phyloP scores from a whole-genome alignment of 2,329 filamentous ascomycete species.

The Cladosporium sp. region DNA sequence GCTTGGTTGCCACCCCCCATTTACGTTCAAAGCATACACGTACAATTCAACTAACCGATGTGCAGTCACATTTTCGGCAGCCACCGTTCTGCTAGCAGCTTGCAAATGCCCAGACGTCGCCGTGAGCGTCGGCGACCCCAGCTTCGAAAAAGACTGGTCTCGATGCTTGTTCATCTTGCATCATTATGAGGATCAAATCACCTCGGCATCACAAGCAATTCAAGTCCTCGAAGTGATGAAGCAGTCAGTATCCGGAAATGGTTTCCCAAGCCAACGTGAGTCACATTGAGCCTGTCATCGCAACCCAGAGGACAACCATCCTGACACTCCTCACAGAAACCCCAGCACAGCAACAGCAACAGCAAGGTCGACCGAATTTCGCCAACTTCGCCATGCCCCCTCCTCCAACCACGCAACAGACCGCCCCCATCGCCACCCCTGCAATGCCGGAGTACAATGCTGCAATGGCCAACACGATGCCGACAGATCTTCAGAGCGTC shows the following conservation, averaged over 20 bases:
- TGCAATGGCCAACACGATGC: too few species aligned
- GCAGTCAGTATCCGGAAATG: conserved; percentile 9
- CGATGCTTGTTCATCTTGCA: conserved; percentile 21
- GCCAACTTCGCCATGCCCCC: conserved; percentile 1
- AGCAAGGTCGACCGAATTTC: too few species aligned
- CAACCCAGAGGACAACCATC: too few species aligned
- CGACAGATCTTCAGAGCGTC: conserved; percentile 16
- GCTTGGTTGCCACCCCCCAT: neutral
- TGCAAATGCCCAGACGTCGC: conserved; percentile 16
- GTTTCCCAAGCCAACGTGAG: conserved; percentile 1
- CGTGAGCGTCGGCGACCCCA: conserved; percentile 12
- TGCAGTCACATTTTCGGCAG: conserved; percentile 21
- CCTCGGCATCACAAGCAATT: conserved; percentile 21
- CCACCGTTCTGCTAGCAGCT: conserved; percentile 22
- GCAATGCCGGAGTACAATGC: conserved; percentile 10
- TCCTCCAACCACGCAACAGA: conserved; percentile 1
- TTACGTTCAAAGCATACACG: neutral
- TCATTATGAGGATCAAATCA: conserved; percentile 23
- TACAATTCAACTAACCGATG: neutral
- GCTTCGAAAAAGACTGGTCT: conserved; percentile 20
- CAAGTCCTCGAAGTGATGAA: conserved; percentile 22
- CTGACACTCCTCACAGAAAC: conserved; percentile 13
- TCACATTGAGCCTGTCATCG: too few species aligned
- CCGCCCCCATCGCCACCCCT: neutral
- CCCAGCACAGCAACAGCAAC: neutral